Conservation (phyloP, 495 filamentous ascomycete species). For the Trichoderma parareesei region DNA sequence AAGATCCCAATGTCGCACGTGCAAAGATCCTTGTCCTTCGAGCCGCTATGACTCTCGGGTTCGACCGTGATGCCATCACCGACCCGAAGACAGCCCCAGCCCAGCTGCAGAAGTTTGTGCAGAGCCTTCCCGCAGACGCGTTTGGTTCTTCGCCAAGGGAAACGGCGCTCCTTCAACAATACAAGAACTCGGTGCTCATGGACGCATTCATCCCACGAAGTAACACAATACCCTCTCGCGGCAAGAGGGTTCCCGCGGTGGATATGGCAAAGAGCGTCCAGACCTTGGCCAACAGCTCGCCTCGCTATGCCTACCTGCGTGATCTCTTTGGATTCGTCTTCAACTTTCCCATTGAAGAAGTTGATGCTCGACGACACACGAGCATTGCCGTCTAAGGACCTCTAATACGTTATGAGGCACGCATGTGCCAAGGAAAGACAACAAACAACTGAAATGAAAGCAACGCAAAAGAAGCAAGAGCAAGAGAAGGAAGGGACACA, state of each 20-base stretch:
- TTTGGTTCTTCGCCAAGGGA: constrained; percentile 70
- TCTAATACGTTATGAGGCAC: not conserved
- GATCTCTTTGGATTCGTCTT: constrained; percentile 82
- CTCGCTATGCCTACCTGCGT: constrained; percentile 60
- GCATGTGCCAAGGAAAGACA: not conserved
- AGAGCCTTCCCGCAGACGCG: constrained; percentile 62
- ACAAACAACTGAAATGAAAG: not conserved
- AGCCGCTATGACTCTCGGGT: constrained; percentile 74
- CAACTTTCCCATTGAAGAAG: constrained; percentile 72
- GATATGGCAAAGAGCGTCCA: constrained; percentile 70
- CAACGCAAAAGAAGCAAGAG: not conserved
- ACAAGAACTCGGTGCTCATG: constrained; percentile 63
- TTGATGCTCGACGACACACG: constrained; percentile 44
- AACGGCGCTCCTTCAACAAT: constrained; percentile 59
- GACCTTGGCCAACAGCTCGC: constrained; percentile 51
- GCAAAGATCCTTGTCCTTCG: constrained; percentile 70
- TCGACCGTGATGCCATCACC: constrained; percentile 39
- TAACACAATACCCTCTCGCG: constrained; percentile 43
- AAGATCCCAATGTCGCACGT: constrained; percentile 66
- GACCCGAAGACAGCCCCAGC: constrained; percentile 27
- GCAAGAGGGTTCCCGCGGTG: constrained; percentile 50
- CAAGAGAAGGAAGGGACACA: not conserved
- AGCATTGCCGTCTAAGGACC: constrained; percentile 35
- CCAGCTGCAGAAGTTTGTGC: constrained; percentile 62
- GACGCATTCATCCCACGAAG: constrained; percentile 57